Conservation (phyloP, 208 protist species). For the Leishmania lainsoni region DNA sequence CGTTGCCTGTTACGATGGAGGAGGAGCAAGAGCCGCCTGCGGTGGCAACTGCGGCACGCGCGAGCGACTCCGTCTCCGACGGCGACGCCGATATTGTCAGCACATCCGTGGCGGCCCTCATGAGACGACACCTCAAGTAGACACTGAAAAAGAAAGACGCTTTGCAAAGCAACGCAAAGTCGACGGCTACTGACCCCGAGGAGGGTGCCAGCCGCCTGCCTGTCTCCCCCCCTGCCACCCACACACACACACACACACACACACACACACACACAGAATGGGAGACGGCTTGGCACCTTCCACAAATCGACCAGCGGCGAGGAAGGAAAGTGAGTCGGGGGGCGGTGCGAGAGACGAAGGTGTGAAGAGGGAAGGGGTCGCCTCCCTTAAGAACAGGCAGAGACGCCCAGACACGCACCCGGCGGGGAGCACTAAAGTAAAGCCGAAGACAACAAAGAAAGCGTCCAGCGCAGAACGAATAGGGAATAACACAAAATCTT, state of each 20-base stretch:
- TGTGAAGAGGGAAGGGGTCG: neutral
- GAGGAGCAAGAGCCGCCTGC: neutral
- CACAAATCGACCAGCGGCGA: neutral
- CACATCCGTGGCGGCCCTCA: neutral
- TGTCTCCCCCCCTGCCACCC: neutral
- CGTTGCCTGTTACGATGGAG: neutral
- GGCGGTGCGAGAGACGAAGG: neutral
- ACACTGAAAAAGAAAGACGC: neutral
- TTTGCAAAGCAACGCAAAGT: neutral
- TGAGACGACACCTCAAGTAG: neutral
- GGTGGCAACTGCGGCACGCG: neutral
- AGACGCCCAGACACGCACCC: neutral
- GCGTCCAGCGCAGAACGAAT: neutral
- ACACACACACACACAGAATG: no score
- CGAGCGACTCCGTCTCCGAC: neutral
- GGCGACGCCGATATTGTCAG: constrained; percentile 1
- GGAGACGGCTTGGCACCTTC: neutral
- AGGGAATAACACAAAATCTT: neutral
- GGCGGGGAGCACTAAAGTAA: neutral
- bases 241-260: no score
- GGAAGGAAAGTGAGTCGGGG: neutral
- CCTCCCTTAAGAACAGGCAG: neutral
- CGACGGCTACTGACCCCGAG: neutral
- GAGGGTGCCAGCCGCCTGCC: neutral
- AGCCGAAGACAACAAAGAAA: neutral